Percentiles rank a stretch among this genome's conserved stretches.
phyloP scores from a whole-genome alignment of 768 basidiomycete genomes.

The Mycena albidolilacea region DNA sequence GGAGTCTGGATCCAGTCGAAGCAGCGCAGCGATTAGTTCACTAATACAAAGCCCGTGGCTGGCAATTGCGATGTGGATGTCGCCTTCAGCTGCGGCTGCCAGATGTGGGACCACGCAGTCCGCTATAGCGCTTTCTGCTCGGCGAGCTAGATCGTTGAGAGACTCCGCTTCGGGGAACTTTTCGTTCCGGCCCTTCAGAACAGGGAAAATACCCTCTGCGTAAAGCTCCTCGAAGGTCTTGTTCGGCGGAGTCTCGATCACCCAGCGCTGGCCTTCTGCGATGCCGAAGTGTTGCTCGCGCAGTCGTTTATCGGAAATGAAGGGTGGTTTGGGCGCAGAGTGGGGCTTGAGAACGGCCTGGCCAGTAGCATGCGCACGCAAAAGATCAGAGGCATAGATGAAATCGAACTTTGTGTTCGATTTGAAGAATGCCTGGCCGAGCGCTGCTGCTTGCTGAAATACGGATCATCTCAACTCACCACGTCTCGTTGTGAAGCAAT shows the following conservation, averaged over 20 bases:
- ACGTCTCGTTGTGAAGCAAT: constrained; percentile 1
- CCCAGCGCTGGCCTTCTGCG: constrained; percentile 78
- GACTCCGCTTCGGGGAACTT: constrained; percentile 81
- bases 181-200: constrained; percentile 60
- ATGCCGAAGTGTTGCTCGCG: constrained; percentile 82
- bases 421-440: constrained; percentile 64
- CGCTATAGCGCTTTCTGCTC: constrained; percentile 67
- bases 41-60: constrained; percentile 84
- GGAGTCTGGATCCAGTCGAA: constrained; percentile 65
- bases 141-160: constrained; percentile 69
- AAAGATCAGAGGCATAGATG: constrained; percentile 79
- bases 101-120: constrained; percentile 75
- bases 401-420: constrained; percentile 62
- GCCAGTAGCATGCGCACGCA: constrained; percentile 76
- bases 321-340: constrained; percentile 65
- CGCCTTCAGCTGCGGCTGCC: constrained; percentile 50
- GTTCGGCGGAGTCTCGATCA: constrained; percentile 44
- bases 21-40: constrained; percentile 69
- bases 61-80: constrained; percentile 74
- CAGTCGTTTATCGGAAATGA: constrained; percentile 68
- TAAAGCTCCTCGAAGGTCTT: constrained; percentile 61
- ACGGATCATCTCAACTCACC: background rate
- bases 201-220: constrained; percentile 67
- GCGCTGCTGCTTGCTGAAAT: constrained; percentile 71
- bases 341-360: constrained; percentile 68